Percentiles rank a stretch among this genome's conserved stretches.
phyloP scores from a whole-genome alignment of 495 filamentous ascomycete species.

The Daldinia vernicosa region DNA sequence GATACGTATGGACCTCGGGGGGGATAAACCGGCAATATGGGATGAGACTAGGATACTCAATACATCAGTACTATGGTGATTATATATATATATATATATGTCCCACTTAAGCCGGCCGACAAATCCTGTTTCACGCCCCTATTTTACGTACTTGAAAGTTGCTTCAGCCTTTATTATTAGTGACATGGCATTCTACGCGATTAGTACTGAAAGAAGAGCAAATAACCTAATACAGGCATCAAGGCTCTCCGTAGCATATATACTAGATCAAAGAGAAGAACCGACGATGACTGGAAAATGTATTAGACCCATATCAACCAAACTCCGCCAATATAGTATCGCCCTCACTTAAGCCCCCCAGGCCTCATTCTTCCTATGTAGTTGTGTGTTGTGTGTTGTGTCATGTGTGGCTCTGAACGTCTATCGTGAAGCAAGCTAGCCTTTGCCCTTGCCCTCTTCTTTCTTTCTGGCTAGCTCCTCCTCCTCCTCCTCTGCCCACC shows the following conservation, averaged over 20 bases:
- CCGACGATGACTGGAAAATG: conserved; percentile 39
- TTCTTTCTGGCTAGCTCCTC: conserved; percentile 30
- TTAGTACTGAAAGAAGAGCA: conserved; percentile 1
- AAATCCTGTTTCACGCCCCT: neutral
- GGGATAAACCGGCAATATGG: conserved; percentile 27
- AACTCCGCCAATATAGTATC: conserved; percentile 48
- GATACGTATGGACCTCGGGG: conserved; percentile 29
- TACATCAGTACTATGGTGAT: conserved; percentile 60
- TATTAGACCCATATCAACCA: conserved; percentile 50
- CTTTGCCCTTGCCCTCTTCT: conserved; percentile 1
- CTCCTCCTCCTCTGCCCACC: neutral
- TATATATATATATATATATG: neutral
- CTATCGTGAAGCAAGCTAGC: conserved; percentile 40
- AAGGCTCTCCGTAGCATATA: conserved; percentile 17
- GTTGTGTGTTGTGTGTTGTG: conserved; percentile 3
- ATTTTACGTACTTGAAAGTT: neutral
- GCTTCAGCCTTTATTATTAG: neutral
- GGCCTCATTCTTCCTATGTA: conserved; percentile 39
- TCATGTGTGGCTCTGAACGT: conserved; percentile 28
- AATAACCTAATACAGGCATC: conserved; percentile 9
- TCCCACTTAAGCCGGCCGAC: neutral
- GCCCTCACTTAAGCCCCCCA: conserved; percentile 36
- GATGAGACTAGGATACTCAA: conserved; percentile 51
- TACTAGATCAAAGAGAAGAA: conserved; percentile 10
- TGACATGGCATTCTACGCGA: conserved; percentile 8